Base-by-base conservation (phyloP, 2,329 filamentous ascomycete genomes). In the Neonectria coccinea region DNA sequence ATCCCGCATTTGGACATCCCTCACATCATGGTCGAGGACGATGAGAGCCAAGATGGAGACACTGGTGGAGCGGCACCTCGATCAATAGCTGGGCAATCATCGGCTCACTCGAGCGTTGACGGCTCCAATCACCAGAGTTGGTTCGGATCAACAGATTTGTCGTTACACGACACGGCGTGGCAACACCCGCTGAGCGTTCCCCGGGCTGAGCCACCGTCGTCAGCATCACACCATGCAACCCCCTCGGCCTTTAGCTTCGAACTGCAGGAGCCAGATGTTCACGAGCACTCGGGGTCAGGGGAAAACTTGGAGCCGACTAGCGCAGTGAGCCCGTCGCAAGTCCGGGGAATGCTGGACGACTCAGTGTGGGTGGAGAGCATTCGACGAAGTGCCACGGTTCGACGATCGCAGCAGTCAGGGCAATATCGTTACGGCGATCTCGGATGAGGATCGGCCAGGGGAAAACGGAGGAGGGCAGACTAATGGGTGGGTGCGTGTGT, bases 341-440 rank as follows among this genome's bases (percentile, higher is more conserved):
- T 97, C 70, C 88, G 94, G 77, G 89, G 94, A 70, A 92, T 96
- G 75, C 85, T 98, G 59, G 93, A 96, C 74, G 92, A 95, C 74
- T 96, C 93, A 18, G 91, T 92, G 16, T 98, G 95, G 95, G 92
- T 95, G 56, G 93, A 97, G 80, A 97, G 92, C 82, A 94, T 97
- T 69, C 86, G 94, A 68, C 87, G 93, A 67, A 97, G 93, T 80
- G 93, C 96, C 71, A 97, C 94, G 57, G 86, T 86, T 57, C 81
- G 82, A 56, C 82, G 80, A 69, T 81, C 82, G 51, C 68, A 73
- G 14, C 77, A 81, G 25, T 73, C 76, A 55, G 75, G 75, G 42
- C 77, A 79, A 58, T 74, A 76, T 42, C 71, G 75, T 51, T 76
- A 77, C 33, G 74, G 73, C 14, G 75, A 75, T 56, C 63, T 74